phyloP scores from a whole-genome alignment of 208 protist genomes.

The Acanthamoeba culbertsoni region DNA sequence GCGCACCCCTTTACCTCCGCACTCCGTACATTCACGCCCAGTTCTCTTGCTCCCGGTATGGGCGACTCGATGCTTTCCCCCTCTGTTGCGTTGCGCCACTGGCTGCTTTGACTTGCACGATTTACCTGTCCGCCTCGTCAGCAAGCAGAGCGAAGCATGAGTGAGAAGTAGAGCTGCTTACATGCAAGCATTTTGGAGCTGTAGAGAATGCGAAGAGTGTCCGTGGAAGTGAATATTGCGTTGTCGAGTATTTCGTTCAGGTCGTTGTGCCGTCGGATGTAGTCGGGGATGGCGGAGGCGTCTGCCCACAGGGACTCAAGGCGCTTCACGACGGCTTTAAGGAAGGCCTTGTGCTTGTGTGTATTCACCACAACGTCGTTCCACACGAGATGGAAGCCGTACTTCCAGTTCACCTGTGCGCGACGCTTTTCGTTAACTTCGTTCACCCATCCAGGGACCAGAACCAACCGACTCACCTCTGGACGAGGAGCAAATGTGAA shows the following conservation, averaged over 20 bases:
- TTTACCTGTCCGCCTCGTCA: background rate
- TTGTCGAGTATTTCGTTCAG: background rate
- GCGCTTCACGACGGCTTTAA: background rate
- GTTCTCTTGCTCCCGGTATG: background rate
- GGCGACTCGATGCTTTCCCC: background rate
- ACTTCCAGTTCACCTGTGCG: constrained; percentile 45
- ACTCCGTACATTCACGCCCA: background rate
- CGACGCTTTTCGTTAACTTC: background rate
- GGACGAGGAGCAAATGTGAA: background rate
- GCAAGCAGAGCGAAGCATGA: background rate
- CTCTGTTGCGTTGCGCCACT: background rate
- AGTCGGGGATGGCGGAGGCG: background rate
- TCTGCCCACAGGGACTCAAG: background rate
- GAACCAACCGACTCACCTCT: background rate
- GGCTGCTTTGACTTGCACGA: background rate
- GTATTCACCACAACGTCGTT: background rate
- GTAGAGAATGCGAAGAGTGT: constrained; percentile 17
- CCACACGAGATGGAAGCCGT: constrained; percentile 37
- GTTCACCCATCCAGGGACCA: background rate
- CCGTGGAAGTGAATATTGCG: constrained; percentile 33
- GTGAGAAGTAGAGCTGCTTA: background rate
- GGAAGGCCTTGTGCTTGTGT: background rate
- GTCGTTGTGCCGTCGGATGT: background rate
- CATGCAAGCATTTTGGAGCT: background rate
- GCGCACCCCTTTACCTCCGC: background rate